Conservation (phyloP, 441 rosid genomes). For the Erodium texanum region DNA sequence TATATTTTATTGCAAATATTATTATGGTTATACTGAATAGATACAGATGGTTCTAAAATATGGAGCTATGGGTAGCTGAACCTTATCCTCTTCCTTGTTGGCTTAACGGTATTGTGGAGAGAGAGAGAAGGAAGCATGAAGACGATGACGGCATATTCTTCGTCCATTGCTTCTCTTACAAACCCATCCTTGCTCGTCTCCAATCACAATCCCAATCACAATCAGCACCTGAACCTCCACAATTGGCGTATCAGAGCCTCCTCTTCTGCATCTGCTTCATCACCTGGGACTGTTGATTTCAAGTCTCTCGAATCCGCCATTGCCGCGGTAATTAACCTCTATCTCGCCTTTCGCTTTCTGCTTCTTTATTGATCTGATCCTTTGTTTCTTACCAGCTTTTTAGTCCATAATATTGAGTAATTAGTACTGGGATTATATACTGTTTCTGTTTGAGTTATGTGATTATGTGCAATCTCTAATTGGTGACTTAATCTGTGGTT, state of each 20-base stretch:
- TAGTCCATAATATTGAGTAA: no score
- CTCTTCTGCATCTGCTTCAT: constrained; percentile 15
- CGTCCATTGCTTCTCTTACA: background rate
- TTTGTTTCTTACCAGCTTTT: no score
- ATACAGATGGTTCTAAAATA: no score
- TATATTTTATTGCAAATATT: no score
- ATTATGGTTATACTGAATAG: no score
- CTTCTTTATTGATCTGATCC: background rate
- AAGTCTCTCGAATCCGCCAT: constrained; percentile 50
- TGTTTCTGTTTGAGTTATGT: no score
- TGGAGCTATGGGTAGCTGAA: no score
- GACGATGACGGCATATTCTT: background rate
- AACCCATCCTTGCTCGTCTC: background rate
- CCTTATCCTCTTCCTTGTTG: background rate
- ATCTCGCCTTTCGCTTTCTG: no score
- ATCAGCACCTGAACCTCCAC: background rate
- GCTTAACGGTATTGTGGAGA: background rate
- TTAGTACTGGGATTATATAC: no score
- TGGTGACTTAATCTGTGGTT: no score
- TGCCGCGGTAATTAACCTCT: constrained; percentile 26
- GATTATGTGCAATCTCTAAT: no score
- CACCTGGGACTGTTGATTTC: constrained; percentile 32
- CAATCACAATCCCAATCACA: no score
- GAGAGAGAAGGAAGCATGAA: background rate
- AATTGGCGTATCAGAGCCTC: constrained; percentile 21